Percentiles rank a stretch among this genome's conserved stretches.
phyloP scores from a whole-genome alignment of 768 basidiomycete genomes.

The Suillus placidus region DNA sequence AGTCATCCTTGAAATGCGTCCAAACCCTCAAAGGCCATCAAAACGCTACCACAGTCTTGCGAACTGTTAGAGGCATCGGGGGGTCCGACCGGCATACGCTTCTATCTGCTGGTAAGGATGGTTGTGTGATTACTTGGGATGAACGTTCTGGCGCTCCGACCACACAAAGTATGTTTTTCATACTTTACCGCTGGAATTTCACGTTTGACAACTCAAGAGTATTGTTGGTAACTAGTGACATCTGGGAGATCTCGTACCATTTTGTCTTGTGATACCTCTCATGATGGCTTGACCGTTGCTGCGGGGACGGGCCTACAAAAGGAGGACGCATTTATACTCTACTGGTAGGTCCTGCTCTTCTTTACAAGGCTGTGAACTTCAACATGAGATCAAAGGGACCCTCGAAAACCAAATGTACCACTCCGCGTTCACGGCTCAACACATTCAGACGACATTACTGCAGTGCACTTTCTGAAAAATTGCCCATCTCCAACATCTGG shows the following conservation, averaged over 20 bases:
- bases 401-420: slow-evolving; percentile 71
- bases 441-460: slow-evolving; percentile 92
- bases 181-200: slow-evolving; percentile 2
- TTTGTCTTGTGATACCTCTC: slow-evolving; percentile 70
- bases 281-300: slow-evolving; percentile 71
- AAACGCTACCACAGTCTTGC: slow-evolving; percentile 57
- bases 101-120: slow-evolving; percentile 72
- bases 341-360: slow-evolving; percentile 58
- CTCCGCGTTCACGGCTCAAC: slow-evolving; percentile 80
- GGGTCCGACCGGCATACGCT: slow-evolving; percentile 47
- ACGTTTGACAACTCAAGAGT: slow-evolving; percentile 43
- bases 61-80: slow-evolving; percentile 44
- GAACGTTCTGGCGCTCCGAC: slow-evolving; percentile 53
- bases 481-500: slow-evolving; percentile 36
- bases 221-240: slow-evolving; percentile 45
- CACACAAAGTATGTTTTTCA: slow-evolving; percentile 58
- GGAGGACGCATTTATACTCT: slow-evolving; percentile 82
- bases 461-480: slow-evolving; percentile 53
- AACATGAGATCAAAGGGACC: slow-evolving; percentile 61
- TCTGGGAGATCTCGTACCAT: slow-evolving; percentile 47
- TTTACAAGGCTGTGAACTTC: neutral
- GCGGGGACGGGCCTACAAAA: slow-evolving; percentile 82
- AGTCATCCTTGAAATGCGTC: slow-evolving; percentile 47
- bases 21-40: slow-evolving; percentile 60
- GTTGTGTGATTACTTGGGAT: slow-evolving; percentile 76